These are phyloP conservation scores for Pseudodiploospora longispora DNA, from an alignment of 2,329 filamentous ascomycete species.

Conservation along the genomic window DNA sequence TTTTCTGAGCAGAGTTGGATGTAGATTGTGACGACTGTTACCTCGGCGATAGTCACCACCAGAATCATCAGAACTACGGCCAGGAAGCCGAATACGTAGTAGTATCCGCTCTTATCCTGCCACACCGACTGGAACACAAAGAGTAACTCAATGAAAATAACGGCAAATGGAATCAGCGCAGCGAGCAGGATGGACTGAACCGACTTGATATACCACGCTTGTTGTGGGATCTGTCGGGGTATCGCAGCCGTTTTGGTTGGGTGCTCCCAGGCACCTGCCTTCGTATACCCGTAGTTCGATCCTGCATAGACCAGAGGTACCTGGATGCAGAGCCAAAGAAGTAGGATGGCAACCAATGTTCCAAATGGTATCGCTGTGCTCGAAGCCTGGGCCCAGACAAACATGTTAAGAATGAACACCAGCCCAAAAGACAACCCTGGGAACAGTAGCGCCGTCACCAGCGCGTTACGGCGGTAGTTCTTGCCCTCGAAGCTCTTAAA, in stretches of 20 bases:
- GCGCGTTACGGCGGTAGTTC: constrained; percentile 66
- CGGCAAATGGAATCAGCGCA: constrained; percentile 74
- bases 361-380: constrained; percentile 81
- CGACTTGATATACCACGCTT: constrained; percentile 66
- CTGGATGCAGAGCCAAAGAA: constrained; percentile 79
- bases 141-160: constrained; percentile 79
- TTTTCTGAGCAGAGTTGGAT: constrained; percentile 78
- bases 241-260: constrained; percentile 69
- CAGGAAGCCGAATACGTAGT: constrained; percentile 85
- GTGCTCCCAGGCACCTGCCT: constrained; percentile 64
- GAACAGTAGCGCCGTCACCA: constrained; percentile 70
- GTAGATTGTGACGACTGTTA: constrained; percentile 77
- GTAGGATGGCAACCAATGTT: constrained; percentile 63
- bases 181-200: constrained; percentile 60
- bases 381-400: constrained; percentile 84
- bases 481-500: constrained; percentile 77
- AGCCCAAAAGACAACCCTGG: constrained; percentile 69
- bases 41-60: constrained; percentile 70
- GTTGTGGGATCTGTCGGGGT: constrained; percentile 64
- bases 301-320: constrained; percentile 77
- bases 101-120: constrained; percentile 87
- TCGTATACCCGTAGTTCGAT: constrained; percentile 66
- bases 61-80: constrained; percentile 66
- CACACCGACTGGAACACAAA: constrained; percentile 83
- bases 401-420: constrained; percentile 75